phyloP scores from a whole-genome alignment of 164 flowering plant species.

The Stephania yunnanensis region DNA sequence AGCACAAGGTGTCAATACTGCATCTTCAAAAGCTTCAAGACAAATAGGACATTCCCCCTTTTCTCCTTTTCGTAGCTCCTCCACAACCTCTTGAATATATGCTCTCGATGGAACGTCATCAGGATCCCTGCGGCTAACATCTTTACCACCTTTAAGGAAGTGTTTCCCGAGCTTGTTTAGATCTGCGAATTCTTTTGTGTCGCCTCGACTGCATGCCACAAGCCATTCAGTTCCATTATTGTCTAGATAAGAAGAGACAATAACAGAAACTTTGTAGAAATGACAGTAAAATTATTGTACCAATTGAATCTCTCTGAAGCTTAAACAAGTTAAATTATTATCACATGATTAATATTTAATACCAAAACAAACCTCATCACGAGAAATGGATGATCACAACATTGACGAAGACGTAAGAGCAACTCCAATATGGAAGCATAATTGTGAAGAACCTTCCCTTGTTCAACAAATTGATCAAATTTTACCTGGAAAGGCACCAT shows the following conservation, averaged over 20 bases:
- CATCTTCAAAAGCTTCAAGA: constrained; percentile 98
- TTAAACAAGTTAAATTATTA: background rate
- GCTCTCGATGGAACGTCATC: constrained; percentile 67
- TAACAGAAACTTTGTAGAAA: background rate
- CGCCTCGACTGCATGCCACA: constrained; percentile 71
- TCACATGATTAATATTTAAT: background rate
- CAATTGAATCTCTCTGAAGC: background rate
- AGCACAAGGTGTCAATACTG: constrained; percentile 97
- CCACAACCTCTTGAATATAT: constrained; percentile 85
- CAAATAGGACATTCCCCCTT: constrained; percentile 97
- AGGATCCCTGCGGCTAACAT: constrained; percentile 34
- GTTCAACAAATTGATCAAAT: constrained; percentile 95
- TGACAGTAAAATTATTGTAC: background rate
- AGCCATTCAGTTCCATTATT: constrained; percentile 9
- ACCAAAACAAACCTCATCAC: constrained; percentile 72
- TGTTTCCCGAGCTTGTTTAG: constrained; percentile 85
- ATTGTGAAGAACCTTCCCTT: constrained; percentile 95
- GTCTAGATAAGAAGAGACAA: background rate
- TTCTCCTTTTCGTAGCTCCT: constrained; percentile 84
- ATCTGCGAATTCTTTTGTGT: constrained; percentile 88
- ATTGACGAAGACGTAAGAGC: constrained; percentile 96
- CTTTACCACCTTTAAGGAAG: constrained; percentile 63
- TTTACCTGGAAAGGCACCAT: constrained; percentile 54
- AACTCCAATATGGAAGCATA: constrained; percentile 98
- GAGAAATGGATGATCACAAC: constrained; percentile 99